Percentiles rank a stretch among this genome's conserved stretches.
Evolutionary conservation across 352 stramenopile genomes (phyloP).

Genomic region (Phytophthora nicotianae): DNA sequence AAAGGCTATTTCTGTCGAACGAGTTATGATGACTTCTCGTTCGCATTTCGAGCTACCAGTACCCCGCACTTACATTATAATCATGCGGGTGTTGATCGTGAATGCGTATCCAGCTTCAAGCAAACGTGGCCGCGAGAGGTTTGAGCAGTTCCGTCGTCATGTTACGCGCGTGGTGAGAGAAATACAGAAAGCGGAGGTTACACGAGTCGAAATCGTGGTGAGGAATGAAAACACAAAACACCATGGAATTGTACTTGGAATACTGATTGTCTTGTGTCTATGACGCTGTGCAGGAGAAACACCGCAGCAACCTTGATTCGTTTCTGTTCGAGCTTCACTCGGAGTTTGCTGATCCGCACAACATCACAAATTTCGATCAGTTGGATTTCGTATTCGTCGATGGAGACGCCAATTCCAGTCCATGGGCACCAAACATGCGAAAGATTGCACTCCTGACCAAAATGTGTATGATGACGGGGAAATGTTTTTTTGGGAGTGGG

Average conservation of each 20-base stretch:
- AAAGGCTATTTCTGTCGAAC: slow-evolving; percentile 8
- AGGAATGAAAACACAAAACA: slow-evolving; percentile 4
- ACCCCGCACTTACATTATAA: slow-evolving; percentile 6
- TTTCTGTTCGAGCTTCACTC: slow-evolving; percentile 83
- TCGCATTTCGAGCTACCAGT: background rate
- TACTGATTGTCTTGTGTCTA: slow-evolving; percentile 1
- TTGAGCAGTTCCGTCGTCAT: slow-evolving; percentile 58
- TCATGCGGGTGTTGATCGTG: slow-evolving; percentile 76
- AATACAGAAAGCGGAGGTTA: slow-evolving; percentile 69
- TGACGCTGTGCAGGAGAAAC: slow-evolving; percentile 49
- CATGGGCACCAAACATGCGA: slow-evolving; percentile 64
- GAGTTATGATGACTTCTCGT: background rate
- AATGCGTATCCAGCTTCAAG: slow-evolving; percentile 62
- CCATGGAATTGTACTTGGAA: background rate
- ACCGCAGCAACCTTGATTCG: slow-evolving; percentile 65
- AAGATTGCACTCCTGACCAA: slow-evolving; percentile 73
- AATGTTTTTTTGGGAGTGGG: slow-evolving; percentile 74
- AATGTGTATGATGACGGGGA: slow-evolving; percentile 91
- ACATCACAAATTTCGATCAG: slow-evolving; percentile 81
- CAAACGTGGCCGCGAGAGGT: slow-evolving; percentile 47
- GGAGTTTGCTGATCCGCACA: slow-evolving; percentile 59
- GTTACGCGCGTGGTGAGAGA: slow-evolving; percentile 54
- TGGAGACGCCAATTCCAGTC: slow-evolving; percentile 63
- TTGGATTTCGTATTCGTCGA: slow-evolving; percentile 85
- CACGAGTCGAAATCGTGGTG: slow-evolving; percentile 66